phyloP scores from a whole-genome alignment of 2,329 filamentous ascomycete genomes.

The Aspergillus novoparasiticus region DNA sequence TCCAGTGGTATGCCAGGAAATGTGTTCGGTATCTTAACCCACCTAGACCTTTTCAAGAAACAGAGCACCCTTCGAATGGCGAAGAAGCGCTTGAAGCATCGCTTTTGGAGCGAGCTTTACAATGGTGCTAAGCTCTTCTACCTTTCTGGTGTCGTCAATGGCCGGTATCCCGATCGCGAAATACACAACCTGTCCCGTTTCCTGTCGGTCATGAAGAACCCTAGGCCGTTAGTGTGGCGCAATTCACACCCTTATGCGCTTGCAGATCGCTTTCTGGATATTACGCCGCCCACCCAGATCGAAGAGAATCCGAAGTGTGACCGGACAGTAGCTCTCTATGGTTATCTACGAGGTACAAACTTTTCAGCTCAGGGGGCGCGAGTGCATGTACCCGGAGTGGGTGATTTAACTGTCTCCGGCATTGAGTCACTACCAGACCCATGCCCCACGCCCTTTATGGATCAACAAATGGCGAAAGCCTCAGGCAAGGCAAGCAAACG shows the following conservation, averaged over 20 bases:
- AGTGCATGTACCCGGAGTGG: slow-evolving; percentile 89
- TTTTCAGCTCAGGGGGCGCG: slow-evolving; percentile 82
- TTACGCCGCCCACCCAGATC: slow-evolving; percentile 89
- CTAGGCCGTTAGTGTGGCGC: slow-evolving; percentile 91
- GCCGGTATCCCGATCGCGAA: slow-evolving; percentile 93
- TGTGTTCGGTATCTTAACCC: slow-evolving; percentile 94
- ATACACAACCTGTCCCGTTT: slow-evolving; percentile 95
- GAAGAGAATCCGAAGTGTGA: slow-evolving; percentile 90
- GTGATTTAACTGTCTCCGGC: slow-evolving; percentile 79
- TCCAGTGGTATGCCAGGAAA: slow-evolving; percentile 97
- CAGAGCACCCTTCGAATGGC: slow-evolving; percentile 88
- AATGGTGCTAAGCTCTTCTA: slow-evolving; percentile 97
- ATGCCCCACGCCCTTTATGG: slow-evolving; percentile 89
- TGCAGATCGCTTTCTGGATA: slow-evolving; percentile 90
- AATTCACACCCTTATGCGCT: slow-evolving; percentile 95
- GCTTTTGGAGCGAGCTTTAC: slow-evolving; percentile 96
- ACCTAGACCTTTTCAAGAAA: slow-evolving; percentile 93
- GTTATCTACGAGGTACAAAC: slow-evolving; percentile 92
- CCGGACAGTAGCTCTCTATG: slow-evolving; percentile 85
- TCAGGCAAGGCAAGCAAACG: slow-evolving; percentile 79
- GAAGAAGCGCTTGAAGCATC: slow-evolving; percentile 94
- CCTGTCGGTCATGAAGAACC: slow-evolving; percentile 98
- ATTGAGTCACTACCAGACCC: slow-evolving; percentile 92
- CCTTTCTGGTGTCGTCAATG: slow-evolving; percentile 93
- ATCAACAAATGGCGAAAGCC: slow-evolving; percentile 81